phyloP scores from a whole-genome alignment of 148 eudicot species.

The Vaccinium macrocarpon region DNA sequence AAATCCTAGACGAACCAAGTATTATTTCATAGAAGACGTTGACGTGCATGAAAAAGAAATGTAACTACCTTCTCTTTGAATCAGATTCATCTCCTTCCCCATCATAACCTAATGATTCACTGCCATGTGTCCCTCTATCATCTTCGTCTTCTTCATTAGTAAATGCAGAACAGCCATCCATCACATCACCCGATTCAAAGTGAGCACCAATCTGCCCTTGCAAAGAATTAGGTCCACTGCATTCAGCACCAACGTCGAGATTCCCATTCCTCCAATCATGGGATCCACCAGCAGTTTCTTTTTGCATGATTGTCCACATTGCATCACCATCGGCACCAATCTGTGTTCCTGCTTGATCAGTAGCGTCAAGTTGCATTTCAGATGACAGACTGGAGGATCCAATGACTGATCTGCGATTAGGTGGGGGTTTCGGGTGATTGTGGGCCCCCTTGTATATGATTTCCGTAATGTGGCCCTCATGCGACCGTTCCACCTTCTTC shows the following conservation, averaged over 20 bases:
- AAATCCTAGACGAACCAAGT: not conserved
- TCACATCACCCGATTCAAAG: constrained; percentile 36
- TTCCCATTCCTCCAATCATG: constrained; percentile 44
- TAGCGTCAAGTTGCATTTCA: constrained; percentile 29
- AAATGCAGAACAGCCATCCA: constrained; percentile 42
- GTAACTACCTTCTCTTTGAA: constrained; percentile 54
- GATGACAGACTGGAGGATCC: constrained; percentile 36
- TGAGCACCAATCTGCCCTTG: constrained; percentile 27
- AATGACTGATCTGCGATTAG: constrained; percentile 37
- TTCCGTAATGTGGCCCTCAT: constrained; percentile 65
- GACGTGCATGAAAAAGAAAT: not conserved
- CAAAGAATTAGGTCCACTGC: constrained; percentile 26
- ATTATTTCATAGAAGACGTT: not conserved
- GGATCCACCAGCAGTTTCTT: constrained; percentile 23
- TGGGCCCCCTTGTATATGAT: constrained; percentile 69
- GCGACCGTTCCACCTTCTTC: constrained; percentile 67
- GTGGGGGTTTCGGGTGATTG: constrained; percentile 59
- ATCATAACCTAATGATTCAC: constrained; percentile 52
- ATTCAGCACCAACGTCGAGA: constrained; percentile 34
- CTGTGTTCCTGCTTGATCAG: constrained; percentile 36
- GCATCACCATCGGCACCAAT: constrained; percentile 33
- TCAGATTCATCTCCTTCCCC: constrained; percentile 58
- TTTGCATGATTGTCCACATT: constrained; percentile 31
- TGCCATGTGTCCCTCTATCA: constrained; percentile 50
- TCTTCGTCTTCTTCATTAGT: constrained; percentile 57